phyloP scores from a whole-genome alignment of 192 early-diverging fungal genomes.

The Backusella macrospora region DNA sequence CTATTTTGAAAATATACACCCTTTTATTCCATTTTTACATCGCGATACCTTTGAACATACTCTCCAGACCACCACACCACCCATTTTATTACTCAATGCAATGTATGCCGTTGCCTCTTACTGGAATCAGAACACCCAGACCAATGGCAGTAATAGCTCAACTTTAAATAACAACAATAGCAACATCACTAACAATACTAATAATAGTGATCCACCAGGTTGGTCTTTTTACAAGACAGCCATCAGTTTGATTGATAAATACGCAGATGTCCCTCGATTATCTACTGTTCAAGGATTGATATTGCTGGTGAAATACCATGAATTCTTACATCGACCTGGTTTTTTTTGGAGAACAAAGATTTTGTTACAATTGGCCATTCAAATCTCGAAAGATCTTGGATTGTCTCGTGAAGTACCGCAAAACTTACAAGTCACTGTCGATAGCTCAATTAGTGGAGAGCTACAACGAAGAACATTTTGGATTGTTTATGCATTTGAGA shows the following conservation, averaged over 20 bases:
- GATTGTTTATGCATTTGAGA: conserved; percentile 37
- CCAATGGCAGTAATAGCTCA: conserved; percentile 1
- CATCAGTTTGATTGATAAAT: conserved; percentile 42
- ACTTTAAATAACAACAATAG: background rate
- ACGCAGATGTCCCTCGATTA: conserved; percentile 53
- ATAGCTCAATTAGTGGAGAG: conserved; percentile 12
- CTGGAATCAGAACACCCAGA: conserved; percentile 13
- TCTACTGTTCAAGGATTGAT: conserved; percentile 57
- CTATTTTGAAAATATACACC: conserved; percentile 55
- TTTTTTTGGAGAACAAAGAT: conserved; percentile 57
- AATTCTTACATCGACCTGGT: conserved; percentile 49
- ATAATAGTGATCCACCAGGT: conserved; percentile 19
- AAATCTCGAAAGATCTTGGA: conserved; percentile 32
- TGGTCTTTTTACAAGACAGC: conserved; percentile 34
- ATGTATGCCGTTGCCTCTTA: conserved; percentile 39
- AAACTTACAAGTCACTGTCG: background rate
- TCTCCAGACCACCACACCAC: background rate
- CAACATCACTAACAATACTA: background rate
- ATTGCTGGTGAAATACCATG: conserved; percentile 58
- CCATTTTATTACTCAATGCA: conserved; percentile 35
- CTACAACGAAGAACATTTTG: conserved; percentile 33
- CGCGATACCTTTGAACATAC: conserved; percentile 6
- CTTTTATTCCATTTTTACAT: conserved; percentile 53
- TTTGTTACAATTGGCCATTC: conserved; percentile 40
- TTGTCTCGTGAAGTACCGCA: conserved; percentile 13